Conservation (phyloP, 2,329 filamentous ascomycete genomes). For the Diaporthe sp. region DNA sequence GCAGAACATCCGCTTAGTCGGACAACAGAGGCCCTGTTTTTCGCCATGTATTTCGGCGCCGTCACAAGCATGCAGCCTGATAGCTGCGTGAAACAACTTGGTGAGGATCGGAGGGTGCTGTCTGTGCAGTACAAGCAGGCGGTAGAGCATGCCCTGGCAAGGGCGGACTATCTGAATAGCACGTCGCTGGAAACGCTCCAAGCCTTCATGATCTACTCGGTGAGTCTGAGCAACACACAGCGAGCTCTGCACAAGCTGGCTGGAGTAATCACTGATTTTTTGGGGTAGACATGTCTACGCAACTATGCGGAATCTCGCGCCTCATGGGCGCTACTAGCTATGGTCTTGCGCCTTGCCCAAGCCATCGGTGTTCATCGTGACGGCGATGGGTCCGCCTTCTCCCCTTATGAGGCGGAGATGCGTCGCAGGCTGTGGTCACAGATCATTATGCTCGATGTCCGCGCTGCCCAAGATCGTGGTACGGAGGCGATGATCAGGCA, state of each 20-base stretch:
- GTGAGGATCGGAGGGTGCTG: conserved; percentile 52
- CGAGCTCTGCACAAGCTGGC: neutral
- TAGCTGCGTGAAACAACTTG: conserved; percentile 51
- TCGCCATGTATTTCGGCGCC: conserved; percentile 60
- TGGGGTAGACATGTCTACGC: conserved; percentile 54
- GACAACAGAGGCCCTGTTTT: conserved; percentile 54
- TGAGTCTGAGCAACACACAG: conserved; percentile 39
- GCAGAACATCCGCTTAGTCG: conserved; percentile 43
- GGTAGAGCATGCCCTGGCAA: conserved; percentile 56
- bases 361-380: conserved; percentile 60
- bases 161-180: conserved; percentile 60
- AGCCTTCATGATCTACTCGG: conserved; percentile 58
- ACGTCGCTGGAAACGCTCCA: conserved; percentile 57
- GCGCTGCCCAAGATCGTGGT: conserved; percentile 68
- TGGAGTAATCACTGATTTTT: neutral
- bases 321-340: conserved; percentile 58
- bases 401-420: conserved; percentile 70
- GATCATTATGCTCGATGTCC: conserved; percentile 72
- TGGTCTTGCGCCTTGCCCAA: conserved; percentile 60
- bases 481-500: conserved; percentile 58
- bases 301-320: conserved; percentile 54
- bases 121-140: conserved; percentile 50
- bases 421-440: conserved; percentile 74
- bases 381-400: conserved; percentile 52
- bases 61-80: conserved; percentile 52